Evolutionary conservation across 257 asterid species (phyloP), one percentile per base, ranked within the genome.

Genomic region (Ilex aquifolium): DNA sequence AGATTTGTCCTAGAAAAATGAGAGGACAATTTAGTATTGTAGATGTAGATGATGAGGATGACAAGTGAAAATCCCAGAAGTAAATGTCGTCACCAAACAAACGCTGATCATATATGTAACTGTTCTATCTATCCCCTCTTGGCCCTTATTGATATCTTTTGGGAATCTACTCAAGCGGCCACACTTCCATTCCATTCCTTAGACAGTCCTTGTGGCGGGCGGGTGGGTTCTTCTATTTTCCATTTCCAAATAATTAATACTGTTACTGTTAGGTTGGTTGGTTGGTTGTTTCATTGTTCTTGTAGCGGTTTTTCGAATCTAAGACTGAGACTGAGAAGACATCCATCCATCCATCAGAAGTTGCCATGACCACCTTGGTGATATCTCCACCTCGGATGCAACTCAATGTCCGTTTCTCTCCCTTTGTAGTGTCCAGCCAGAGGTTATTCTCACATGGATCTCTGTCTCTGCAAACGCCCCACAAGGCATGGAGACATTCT

Each of bases 281-380:
- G 42, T 36, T 36, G 8, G 7, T 4, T 36, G 8, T 36, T 4
- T 36, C 5, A 21, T 21, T 36, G 8, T 36, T 36, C n/a, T 4
- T 13, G 39, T 13, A 56, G 4, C 2, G 12, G 21, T 59, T 59
- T n/a, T 14, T 36, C 13, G 15, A 60, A 31, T 29, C 54, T 11
- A 1, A 63, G 42, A 60, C 64, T n/a, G 52, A 61, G 36, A 31
- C 7, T 12, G 1, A 5, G 7, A 10, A 59, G 49, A 21, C 27
- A 21, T 12, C 10, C 54, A 59, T 12, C 10, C 54, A 59, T 13
- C 3, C 10, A 17, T n/a, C 29, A 16, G 5, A 55, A 57, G 6
- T 36, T 63, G 7, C 63, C 76, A 70, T 70, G 77, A 67, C 79
- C 27, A 52, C 63, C 11, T 13, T 49, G 59, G 66, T 55, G 64